Evolutionary conservation across 352 stramenopile species (phyloP), one percentile per base, ranked within the genome.

Genomic region (Phytophthora podocarpi): DNA sequence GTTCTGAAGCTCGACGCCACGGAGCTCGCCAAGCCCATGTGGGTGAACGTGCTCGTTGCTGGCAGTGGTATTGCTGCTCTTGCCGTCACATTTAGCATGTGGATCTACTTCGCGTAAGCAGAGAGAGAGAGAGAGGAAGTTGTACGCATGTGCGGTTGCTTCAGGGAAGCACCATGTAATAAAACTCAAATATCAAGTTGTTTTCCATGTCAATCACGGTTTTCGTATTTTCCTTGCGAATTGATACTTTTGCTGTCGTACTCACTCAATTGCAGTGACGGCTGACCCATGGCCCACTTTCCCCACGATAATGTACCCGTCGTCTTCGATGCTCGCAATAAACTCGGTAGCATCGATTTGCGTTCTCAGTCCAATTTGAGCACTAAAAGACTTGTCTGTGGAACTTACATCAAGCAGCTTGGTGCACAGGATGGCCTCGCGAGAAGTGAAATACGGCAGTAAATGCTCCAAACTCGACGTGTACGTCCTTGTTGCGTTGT

Each of bases 1-100:
- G 62, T 85, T 11, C 61, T 85, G 5, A 87, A 85, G 54, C 68
- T 83, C 27, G 78, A 87, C 27, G 67, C 67, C 13, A 80, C 70
- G 10, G 78, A 85, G 46, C 49, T 79, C 5, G 56, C n/a, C 36
- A 81, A 87, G 42, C 78, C 78, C 15, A 74, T 62, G 51, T 85
- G 67, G 55, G 63, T 83, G 31, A 85, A 85, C 41, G 46, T 61
- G 31, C 64, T 82, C 13, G 72, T 84, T 15, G 64, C 67, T 31
- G 66, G 51, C 11, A 82, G 68, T 57, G 68, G 54, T n/a, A 70
- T 85, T 46, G 46, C 61, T 47, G 77, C 67, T 58, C 62, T 87
- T 18, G 48, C 51, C 13, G 61, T 78, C 43, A 84, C 74, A n/a
- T 76, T 87, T 51, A 78, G 47, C 11, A 76, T 86, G 52, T 82